Conservation (phyloP, 805 yeast species). For the Sungouiella blattae region DNA sequence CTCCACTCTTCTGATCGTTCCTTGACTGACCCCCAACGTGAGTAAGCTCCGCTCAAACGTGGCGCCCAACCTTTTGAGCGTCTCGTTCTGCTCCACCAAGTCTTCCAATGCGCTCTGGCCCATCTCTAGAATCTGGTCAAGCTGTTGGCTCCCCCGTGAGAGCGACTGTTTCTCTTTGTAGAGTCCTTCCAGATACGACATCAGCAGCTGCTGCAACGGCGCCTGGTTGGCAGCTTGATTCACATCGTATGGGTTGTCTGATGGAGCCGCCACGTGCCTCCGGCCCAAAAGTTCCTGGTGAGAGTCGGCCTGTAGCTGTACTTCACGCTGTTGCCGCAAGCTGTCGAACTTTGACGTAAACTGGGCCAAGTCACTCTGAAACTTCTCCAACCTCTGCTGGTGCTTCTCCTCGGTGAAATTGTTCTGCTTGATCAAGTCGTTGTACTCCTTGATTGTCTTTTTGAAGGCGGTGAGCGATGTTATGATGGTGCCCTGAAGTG, state of each 20-base stretch:
- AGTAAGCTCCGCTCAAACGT: slow-evolving; percentile 65
- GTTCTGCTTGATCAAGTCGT: slow-evolving; percentile 57
- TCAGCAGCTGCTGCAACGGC: slow-evolving; percentile 22
- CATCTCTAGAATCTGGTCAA: slow-evolving; percentile 88
- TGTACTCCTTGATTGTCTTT: slow-evolving; percentile 72
- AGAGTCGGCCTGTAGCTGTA: slow-evolving; percentile 41
- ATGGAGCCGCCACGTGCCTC: slow-evolving; percentile 29
- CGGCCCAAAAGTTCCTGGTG: slow-evolving; percentile 57
- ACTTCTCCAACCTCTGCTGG: slow-evolving; percentile 49
- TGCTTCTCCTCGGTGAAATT: slow-evolving; percentile 51
- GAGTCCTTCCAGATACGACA: slow-evolving; percentile 58
- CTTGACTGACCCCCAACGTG: slow-evolving; percentile 83
- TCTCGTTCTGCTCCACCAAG: slow-evolving; percentile 77
- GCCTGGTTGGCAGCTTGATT: slow-evolving; percentile 17
- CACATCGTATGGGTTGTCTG: slow-evolving; percentile 51
- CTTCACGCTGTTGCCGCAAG: slow-evolving; percentile 57
- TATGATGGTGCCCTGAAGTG: slow-evolving; percentile 74
- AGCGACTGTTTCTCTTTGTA: slow-evolving; percentile 63
- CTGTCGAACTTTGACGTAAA: slow-evolving; percentile 48
- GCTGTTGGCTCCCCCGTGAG: slow-evolving; percentile 68
- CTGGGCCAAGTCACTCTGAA: slow-evolving; percentile 46
- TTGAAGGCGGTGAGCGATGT: slow-evolving; percentile 73
- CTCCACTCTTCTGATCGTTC: slow-evolving; percentile 77
- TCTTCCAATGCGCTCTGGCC: slow-evolving; percentile 85
- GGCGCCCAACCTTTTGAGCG: slow-evolving; percentile 58